Conservation (phyloP, 768 basidiomycete species). For the Kockovaella imperatae region DNA sequence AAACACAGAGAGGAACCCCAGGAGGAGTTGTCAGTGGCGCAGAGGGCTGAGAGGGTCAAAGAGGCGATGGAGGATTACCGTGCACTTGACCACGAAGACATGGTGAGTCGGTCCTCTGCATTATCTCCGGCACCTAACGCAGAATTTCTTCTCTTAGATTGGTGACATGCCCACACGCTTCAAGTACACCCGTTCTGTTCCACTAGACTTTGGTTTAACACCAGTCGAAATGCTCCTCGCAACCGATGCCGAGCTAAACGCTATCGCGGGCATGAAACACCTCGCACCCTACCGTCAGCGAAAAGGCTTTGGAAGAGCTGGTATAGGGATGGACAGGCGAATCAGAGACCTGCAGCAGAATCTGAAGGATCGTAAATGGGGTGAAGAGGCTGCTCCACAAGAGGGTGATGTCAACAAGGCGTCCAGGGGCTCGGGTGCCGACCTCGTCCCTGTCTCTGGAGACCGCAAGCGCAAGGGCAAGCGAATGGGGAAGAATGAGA, state of each 20-base stretch:
- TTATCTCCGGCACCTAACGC: background rate
- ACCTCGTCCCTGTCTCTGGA: background rate
- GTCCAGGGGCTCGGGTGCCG: background rate
- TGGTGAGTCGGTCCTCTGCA: conserved; percentile 53
- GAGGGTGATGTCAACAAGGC: conserved; percentile 1
- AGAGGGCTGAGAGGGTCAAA: conserved; percentile 72
- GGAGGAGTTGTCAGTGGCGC: conserved; percentile 60
- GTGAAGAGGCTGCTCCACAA: conserved; percentile 29
- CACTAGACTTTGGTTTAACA: conserved; percentile 59
- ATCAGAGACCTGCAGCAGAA: conserved; percentile 65
- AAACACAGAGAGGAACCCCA: background rate
- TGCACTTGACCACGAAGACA: conserved; percentile 87
- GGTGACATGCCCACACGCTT: conserved; percentile 86
- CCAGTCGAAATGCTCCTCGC: conserved; percentile 84
- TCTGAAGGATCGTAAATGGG: conserved; percentile 48
- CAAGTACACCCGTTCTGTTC: conserved; percentile 65
- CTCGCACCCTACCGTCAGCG: conserved; percentile 84
- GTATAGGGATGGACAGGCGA: conserved; percentile 52
- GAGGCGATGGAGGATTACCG: conserved; percentile 88
- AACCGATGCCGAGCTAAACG: conserved; percentile 84
- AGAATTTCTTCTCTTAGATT: conserved; percentile 52
- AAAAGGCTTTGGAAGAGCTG: conserved; percentile 43
- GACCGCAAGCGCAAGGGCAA: conserved; percentile 9
- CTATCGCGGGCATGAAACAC: conserved; percentile 80
- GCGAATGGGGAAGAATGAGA: conserved; percentile 31